Evolutionary conservation across 495 filamentous ascomycete species (phyloP).

Genomic region (Aspergillus funiculosus): DNA sequence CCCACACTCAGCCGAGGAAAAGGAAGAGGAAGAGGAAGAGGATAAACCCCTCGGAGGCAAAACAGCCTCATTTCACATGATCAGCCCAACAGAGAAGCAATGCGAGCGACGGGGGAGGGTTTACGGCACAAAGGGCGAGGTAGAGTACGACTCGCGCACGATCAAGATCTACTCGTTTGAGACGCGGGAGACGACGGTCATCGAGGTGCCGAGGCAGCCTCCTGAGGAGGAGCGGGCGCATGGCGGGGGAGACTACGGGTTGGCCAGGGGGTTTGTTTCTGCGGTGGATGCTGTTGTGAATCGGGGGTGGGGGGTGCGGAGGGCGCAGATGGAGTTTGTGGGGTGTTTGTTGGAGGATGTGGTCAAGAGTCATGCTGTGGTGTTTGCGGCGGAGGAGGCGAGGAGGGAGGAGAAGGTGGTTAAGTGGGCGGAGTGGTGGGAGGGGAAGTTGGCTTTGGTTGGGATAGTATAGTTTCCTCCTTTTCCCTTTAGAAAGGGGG

Average conservation of each 20-base stretch:
- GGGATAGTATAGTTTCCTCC: neutral
- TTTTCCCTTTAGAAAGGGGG: neutral
- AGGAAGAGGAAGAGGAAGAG: neutral
- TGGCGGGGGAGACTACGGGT: conserved; percentile 82
- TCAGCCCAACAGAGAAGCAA: conserved; percentile 78
- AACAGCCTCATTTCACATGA: conserved; percentile 88
- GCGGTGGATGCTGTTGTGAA: conserved; percentile 79
- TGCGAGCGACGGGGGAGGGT: conserved; percentile 76
- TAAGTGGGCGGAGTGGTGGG: conserved; percentile 78
- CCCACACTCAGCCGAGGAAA: too few relatives aligned
- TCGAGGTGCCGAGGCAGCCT: conserved; percentile 33
- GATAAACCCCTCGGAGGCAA: conserved; percentile 53
- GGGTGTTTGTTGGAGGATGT: conserved; percentile 80
- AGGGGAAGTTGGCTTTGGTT: conserved; percentile 30
- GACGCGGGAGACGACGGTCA: conserved; percentile 17
- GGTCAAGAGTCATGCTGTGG: conserved; percentile 83
- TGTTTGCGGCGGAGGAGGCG: conserved; percentile 91
- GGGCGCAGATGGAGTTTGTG: conserved; percentile 69
- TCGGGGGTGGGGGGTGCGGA: conserved; percentile 55
- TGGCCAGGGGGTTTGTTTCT: conserved; percentile 70
- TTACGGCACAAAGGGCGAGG: conserved; percentile 81
- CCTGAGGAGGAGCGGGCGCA: conserved; percentile 46
- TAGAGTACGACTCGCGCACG: conserved; percentile 57
- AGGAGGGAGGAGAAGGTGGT: conserved; percentile 62
- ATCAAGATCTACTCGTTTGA: conserved; percentile 43